Evolutionary conservation across 208 protist species (phyloP).

Genomic region (Acanthamoeba castellanii): DNA sequence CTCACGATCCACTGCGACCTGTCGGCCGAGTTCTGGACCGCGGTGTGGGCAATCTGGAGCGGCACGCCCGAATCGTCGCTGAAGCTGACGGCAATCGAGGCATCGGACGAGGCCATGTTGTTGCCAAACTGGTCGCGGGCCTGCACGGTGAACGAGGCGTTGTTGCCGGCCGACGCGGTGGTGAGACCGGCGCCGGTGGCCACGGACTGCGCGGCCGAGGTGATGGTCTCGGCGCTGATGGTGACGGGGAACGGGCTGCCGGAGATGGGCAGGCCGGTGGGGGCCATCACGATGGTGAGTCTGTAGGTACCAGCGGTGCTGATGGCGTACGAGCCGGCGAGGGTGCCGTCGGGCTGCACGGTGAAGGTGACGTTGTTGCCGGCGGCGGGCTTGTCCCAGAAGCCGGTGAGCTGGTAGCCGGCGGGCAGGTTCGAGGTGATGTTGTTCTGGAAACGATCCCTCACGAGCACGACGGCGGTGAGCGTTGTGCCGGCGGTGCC

Average conservation of each 20-base stretch:
- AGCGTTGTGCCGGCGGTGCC: background rate
- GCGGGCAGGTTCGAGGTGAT: background rate
- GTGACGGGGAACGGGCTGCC: conserved; percentile 48
- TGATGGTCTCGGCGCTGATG: background rate
- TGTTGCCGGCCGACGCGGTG: background rate
- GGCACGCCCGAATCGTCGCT: conserved; percentile 18
- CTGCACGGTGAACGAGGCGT: conserved; percentile 37
- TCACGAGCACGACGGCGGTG: background rate
- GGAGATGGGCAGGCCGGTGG: background rate
- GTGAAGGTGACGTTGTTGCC: conserved; percentile 38
- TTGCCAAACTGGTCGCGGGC: conserved; percentile 42
- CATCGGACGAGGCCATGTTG: conserved; percentile 5
- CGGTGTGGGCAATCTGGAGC: background rate
- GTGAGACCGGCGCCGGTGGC: background rate
- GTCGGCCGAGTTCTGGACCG: background rate
- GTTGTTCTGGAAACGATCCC: conserved; percentile 24
- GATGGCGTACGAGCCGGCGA: background rate
- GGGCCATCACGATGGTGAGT: background rate
- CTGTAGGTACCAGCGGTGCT: conserved; percentile 25
- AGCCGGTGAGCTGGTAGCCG: background rate
- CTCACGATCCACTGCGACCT: background rate
- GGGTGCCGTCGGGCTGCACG: background rate
- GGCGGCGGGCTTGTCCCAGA: conserved; percentile 12
- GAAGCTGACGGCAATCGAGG: conserved; percentile 18
- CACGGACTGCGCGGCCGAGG: background rate